Evolutionary conservation across 2,329 filamentous ascomycete species (phyloP).

Genomic region (Chrysoporthe cubensis): DNA sequence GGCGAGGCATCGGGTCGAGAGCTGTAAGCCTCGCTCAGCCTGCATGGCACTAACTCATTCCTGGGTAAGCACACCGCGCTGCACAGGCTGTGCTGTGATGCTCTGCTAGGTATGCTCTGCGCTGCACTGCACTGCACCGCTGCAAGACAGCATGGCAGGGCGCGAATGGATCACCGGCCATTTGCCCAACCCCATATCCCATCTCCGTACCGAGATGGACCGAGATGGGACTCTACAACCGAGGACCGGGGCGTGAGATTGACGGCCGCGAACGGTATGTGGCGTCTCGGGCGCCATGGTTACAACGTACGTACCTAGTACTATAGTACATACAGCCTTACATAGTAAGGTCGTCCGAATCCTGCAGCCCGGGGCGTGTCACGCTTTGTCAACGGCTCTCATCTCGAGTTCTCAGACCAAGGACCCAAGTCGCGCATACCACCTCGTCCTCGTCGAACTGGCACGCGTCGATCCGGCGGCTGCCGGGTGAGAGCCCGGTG

Average conservation of each 20-base stretch:
- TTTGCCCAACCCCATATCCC: conserved; percentile 1
- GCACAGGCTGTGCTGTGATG: too few relatives aligned
- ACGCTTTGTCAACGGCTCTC: not conserved
- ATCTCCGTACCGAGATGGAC: conserved; percentile 12
- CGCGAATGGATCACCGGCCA: not conserved
- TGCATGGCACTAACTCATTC: too few relatives aligned
- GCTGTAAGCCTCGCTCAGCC: too few relatives aligned
- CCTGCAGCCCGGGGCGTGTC: not conserved
- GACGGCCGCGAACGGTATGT: not conserved
- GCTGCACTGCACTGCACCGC: not conserved
- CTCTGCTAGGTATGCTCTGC: not conserved
- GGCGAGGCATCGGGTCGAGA: too few relatives aligned
- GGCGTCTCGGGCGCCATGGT: not conserved
- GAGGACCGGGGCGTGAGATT: conserved; percentile 5
- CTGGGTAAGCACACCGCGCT: too few relatives aligned
- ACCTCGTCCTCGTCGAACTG: not conserved
- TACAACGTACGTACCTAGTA: not conserved
- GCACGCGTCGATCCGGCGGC: not conserved
- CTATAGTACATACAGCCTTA: not conserved
- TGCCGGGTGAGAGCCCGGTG: not conserved
- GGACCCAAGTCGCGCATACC: too few relatives aligned
- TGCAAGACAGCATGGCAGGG: not conserved
- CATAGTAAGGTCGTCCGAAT: not conserved
- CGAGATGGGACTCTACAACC: not conserved
- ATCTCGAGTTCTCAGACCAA: not conserved